These are phyloP conservation scores for Termitomyces sp. DNA, from an alignment of 768 basidiomycete species.

Conservation along the genomic window DNA sequence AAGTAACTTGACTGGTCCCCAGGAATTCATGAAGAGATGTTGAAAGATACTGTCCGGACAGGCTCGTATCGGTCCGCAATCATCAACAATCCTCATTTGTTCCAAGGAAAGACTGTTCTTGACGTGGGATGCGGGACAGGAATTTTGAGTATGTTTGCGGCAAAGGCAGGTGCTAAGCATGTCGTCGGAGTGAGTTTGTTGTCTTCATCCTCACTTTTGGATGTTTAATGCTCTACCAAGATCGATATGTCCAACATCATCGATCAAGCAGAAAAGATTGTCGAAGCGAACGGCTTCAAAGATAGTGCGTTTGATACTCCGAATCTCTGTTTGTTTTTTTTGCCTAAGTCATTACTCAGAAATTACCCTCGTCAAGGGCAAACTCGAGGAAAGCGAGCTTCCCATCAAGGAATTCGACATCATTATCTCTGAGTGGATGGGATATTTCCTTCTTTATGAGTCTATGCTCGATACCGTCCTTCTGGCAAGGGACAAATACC, in stretches of 20 bases:
- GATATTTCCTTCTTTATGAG: constrained; percentile 98
- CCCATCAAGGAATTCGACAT: constrained; percentile 94
- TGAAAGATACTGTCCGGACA: constrained; percentile 95
- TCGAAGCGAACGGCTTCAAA: constrained; percentile 94
- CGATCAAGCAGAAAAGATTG: constrained; percentile 96
- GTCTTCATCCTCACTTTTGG: constrained; percentile 2
- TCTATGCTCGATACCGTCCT: constrained; percentile 99
- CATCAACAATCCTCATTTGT: constrained; percentile 89
- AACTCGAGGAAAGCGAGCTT: constrained; percentile 88
- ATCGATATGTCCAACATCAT: constrained; percentile 99
- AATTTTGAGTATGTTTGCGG: constrained; percentile 96
- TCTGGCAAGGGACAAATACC: constrained; percentile 93
- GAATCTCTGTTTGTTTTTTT: constrained; percentile 6
- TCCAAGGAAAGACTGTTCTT: constrained; percentile 94
- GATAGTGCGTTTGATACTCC: constrained; percentile 56
- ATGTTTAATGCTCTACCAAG: constrained; percentile 32
- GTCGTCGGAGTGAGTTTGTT: constrained; percentile 76
- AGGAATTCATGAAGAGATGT: constrained; percentile 99
- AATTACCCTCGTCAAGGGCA: constrained; percentile 96
- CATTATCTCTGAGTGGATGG: constrained; percentile 99
- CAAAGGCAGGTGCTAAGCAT: constrained; percentile 89
- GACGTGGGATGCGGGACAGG: constrained; percentile 99
- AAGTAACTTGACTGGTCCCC: constrained; percentile 3
- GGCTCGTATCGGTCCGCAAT: constrained; percentile 94
- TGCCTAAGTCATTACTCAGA: constrained; percentile 34